Conservation (phyloP, 495 filamentous ascomycete genomes). For the Xylaria longipes region DNA sequence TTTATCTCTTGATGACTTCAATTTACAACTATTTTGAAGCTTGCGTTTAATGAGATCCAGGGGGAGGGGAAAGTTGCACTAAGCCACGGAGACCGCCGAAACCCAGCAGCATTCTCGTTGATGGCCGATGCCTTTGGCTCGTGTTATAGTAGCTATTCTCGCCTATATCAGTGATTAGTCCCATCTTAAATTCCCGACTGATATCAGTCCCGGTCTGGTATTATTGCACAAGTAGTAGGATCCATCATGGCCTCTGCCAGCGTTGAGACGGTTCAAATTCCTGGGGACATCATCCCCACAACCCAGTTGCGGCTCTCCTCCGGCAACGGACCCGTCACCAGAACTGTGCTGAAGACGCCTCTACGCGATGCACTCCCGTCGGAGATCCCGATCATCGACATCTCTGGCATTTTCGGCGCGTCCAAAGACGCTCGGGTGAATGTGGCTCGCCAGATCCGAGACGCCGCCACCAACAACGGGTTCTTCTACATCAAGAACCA, state of each 20-base stretch:
- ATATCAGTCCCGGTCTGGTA: not conserved
- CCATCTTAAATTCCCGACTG: not conserved
- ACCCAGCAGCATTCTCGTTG: not conserved
- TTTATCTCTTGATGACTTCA: not conserved
- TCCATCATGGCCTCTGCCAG: slow-evolving; percentile 19
- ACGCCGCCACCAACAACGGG: slow-evolving; percentile 50
- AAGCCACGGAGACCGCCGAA: not conserved
- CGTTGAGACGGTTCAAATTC: not conserved
- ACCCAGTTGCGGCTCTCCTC: slow-evolving; percentile 48
- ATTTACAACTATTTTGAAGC: not conserved
- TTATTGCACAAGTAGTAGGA: not conserved
- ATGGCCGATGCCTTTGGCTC: not conserved
- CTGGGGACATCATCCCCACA: not conserved
- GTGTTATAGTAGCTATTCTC: not conserved
- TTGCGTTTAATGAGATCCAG: not conserved
- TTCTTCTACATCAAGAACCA: slow-evolving; percentile 63
- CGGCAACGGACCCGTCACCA: slow-evolving; percentile 47
- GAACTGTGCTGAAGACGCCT: slow-evolving; percentile 45
- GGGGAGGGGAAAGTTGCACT: not conserved
- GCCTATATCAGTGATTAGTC: not conserved
- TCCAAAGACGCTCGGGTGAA: slow-evolving; percentile 39
- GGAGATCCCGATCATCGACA: slow-evolving; percentile 58
- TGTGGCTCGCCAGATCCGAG: slow-evolving; percentile 48
- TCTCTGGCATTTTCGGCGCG: slow-evolving; percentile 46
- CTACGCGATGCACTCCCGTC: slow-evolving; percentile 50